phyloP scores from a whole-genome alignment of 2,329 filamentous ascomycete genomes.

The Cladosporium halotolerans region DNA sequence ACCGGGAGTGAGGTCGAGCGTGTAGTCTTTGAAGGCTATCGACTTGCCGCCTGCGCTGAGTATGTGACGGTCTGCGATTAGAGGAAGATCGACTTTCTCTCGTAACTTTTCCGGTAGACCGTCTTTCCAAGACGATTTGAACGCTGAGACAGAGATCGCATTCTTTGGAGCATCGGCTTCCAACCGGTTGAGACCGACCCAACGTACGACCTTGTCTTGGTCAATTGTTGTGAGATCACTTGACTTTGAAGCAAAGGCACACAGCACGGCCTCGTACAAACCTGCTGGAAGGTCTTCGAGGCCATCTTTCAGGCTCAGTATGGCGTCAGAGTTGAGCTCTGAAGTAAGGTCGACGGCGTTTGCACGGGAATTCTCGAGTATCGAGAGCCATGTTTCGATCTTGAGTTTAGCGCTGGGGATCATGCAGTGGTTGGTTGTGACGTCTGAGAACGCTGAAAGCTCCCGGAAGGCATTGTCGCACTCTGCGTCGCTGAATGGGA shows the following conservation, averaged over 20 bases:
- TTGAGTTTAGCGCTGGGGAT: conserved; percentile 45
- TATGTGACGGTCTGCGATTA: conserved; percentile 22
- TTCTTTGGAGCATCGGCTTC: conserved; percentile 18
- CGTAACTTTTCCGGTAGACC: conserved; percentile 30
- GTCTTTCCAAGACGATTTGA: conserved; percentile 34
- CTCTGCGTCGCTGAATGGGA: conserved; percentile 48
- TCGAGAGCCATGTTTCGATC: conserved; percentile 43
- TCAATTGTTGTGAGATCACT: conserved; percentile 26
- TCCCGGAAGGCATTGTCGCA: conserved; percentile 47
- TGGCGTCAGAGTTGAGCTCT: background rate
- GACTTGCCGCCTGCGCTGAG: conserved; percentile 17
- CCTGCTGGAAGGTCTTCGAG: conserved; percentile 25
- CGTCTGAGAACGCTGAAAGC: conserved; percentile 48
- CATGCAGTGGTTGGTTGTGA: conserved; percentile 30
- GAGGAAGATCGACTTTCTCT: conserved; percentile 18
- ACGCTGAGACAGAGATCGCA: conserved; percentile 21
- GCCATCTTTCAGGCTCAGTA: conserved; percentile 30
- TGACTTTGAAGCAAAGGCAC: conserved; percentile 14
- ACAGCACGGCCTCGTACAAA: conserved; percentile 29
- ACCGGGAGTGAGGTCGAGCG: background rate
- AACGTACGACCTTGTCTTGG: conserved; percentile 16
- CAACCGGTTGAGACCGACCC: conserved; percentile 21
- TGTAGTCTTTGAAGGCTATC: conserved; percentile 16
- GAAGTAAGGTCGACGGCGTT: conserved; percentile 34
- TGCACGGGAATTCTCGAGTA: conserved; percentile 36